Evolutionary conservation across 176 grass and related monocot genomes (phyloP).

Genomic region (Musa itinerans): DNA sequence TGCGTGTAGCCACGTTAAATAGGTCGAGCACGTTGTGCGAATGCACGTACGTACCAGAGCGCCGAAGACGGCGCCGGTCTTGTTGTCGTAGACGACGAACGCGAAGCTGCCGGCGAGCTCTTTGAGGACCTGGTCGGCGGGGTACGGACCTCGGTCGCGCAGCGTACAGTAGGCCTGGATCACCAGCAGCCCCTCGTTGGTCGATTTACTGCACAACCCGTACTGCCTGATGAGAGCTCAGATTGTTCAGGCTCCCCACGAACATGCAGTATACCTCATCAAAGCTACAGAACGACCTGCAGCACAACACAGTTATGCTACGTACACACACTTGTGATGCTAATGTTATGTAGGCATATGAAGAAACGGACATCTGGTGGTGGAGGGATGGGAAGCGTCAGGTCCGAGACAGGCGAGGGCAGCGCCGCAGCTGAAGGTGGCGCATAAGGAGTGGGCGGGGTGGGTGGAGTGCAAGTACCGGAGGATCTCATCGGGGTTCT

Average conservation of each 20-base stretch:
- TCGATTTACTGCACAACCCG: constrained; percentile 43
- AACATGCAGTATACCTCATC: constrained; percentile 88
- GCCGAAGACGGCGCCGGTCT: constrained; percentile 52
- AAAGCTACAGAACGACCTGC: constrained; percentile 67
- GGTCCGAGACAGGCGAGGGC: constrained; percentile 60
- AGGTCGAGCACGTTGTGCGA: not conserved
- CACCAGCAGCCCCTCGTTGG: constrained; percentile 65
- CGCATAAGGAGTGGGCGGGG: constrained; percentile 40
- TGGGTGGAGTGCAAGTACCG: constrained; percentile 49
- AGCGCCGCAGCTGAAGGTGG: constrained; percentile 66
- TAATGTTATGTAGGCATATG: too few species aligned
- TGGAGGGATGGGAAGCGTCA: not conserved
- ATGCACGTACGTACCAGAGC: constrained; percentile 27
- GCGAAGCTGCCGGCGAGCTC: constrained; percentile 72
- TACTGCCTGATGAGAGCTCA: constrained; percentile 88
- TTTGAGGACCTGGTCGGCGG: constrained; percentile 90
- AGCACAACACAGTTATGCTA: not conserved
- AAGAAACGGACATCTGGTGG: constrained; percentile 19
- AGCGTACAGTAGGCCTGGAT: constrained; percentile 91
- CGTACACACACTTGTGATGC: too few species aligned
- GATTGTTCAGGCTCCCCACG: constrained; percentile 51
- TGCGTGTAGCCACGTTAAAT: not conserved
- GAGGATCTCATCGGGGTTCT: constrained; percentile 71
- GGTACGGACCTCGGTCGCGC: constrained; percentile 83
- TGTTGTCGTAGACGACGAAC: constrained; percentile 82